Conservation (phyloP, 257 asterid genomes). For the Nicotiana attenuata region DNA sequence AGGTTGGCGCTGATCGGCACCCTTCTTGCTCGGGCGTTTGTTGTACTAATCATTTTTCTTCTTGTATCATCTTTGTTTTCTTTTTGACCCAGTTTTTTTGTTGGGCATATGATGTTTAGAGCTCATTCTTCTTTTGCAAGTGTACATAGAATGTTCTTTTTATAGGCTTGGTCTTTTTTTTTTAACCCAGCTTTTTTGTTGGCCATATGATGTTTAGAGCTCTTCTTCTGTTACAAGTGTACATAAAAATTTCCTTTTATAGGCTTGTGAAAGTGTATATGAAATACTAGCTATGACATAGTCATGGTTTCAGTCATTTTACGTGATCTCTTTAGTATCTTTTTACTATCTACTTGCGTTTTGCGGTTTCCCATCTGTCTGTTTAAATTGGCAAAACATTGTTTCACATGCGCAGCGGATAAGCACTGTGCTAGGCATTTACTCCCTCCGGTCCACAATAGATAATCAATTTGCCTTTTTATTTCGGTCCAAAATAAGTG, state of each 20-base stretch:
- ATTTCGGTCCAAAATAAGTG: too few species aligned
- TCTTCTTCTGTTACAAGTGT: slow-evolving; percentile 15
- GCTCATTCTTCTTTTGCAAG: slow-evolving; percentile 13
- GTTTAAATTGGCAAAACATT: not conserved
- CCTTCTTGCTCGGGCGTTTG: slow-evolving; percentile 29
- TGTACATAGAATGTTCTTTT: slow-evolving; percentile 33
- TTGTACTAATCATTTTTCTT: slow-evolving; percentile 26
- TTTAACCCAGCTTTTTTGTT: slow-evolving; percentile 20
- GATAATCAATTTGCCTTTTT: too few species aligned
- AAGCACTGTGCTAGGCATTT: too few species aligned
- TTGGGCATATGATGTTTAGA: slow-evolving; percentile 35
- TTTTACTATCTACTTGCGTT: not conserved
- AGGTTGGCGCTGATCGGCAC: slow-evolving; percentile 31
- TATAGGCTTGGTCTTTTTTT: not conserved
- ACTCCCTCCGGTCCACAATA: too few species aligned
- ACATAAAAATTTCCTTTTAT: slow-evolving; percentile 30
- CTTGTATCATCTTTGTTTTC: slow-evolving; percentile 11
- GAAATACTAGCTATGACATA: not conserved
- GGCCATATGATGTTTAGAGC: slow-evolving; percentile 33
- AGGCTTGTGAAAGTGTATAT: not conserved
- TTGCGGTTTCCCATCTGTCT: not conserved
- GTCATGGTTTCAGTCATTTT: slow-evolving; percentile 5
- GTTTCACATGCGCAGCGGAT: not conserved
- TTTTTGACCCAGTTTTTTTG: slow-evolving; percentile 19
- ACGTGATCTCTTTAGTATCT: not conserved